Evolutionary conservation across 2,329 filamentous ascomycete species (phyloP), one percentile per base, ranked within the genome.

Genomic region (Cladosporium colombiae): DNA sequence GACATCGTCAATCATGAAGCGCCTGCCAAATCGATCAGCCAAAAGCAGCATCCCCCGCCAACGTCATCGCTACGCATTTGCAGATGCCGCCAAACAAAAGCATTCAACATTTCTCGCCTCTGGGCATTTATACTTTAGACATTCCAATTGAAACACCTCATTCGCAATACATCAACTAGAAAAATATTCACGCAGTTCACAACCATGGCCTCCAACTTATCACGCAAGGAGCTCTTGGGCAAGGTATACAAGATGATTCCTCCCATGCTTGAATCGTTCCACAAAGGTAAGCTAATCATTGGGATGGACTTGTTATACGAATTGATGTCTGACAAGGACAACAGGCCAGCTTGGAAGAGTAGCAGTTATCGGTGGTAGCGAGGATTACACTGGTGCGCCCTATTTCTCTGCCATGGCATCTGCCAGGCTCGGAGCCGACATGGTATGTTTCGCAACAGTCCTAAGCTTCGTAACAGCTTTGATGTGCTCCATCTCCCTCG

Each of bases 351-450:
- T 97, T 70, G 95, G 95, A 5, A 88, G 95, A 64, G 88, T 99
- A 62, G 95, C 89, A 62, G 95, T 99, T 66, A 95, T 99, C 70
- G 95, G 95, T 61, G 95, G 95, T 49, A 96, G 92, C 75, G 89
- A 94, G 77, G 94, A 98, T 79, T 99, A 98, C 78, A 97, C 95
- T 1, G 95, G 95, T 44, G 95, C 95, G 66, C 95, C 95, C 14
- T 99, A 97, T 81, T 99, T 99, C 81, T 97, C 94, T 23, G 93
- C 94, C 70, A 97, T 97, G 88, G 95, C 95, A 14, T 97, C 92
- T 70, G 95, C 95, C 56, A 88, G 91, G 74, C 81, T 98, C 66
- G 95, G 94, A 78, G 92, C 90, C 74, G 93, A 97, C 75, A 91
- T 97, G 91, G 92, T 94, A 83, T n/a, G 65, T 44, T 35, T 57